Percentiles rank a stretch among this genome's conserved stretches.
Conservation (phyloP, 495 filamentous ascomycete species). For the Trichocladium uniseriatum region DNA sequence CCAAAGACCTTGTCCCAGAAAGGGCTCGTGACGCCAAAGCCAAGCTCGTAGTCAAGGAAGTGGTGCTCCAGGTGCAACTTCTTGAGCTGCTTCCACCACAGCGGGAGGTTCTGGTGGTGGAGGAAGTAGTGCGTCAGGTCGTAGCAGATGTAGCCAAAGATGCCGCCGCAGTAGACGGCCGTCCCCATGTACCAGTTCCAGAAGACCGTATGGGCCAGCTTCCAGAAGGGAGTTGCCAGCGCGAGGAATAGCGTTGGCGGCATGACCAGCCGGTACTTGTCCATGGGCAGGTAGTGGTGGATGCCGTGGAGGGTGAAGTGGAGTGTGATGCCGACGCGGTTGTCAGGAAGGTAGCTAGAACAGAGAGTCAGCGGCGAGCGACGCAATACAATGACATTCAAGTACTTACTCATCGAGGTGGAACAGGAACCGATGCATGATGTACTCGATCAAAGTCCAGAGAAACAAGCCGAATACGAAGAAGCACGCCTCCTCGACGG, state of each 20-base stretch:
- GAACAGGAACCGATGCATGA: constrained; percentile 85
- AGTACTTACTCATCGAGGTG: constrained; percentile 81
- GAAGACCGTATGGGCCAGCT: constrained; percentile 72
- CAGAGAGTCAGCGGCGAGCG: constrained; percentile 10
- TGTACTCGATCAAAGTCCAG: constrained; percentile 90
- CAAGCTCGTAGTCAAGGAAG: constrained; percentile 91
- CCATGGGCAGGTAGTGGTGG: constrained; percentile 98
- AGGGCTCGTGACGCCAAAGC: constrained; percentile 96
- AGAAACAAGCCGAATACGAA: constrained; percentile 58
- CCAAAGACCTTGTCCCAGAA: constrained; percentile 95
- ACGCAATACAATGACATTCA: too few species aligned
- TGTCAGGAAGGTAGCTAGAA: constrained; percentile 79
- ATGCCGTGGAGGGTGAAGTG: constrained; percentile 97
- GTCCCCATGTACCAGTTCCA: constrained; percentile 77
- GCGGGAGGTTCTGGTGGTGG: constrained; percentile 88
- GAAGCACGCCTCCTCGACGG: constrained; percentile 39
- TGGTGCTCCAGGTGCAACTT: constrained; percentile 96
- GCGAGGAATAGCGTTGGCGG: constrained; percentile 80
- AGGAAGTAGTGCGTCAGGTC: constrained; percentile 98
- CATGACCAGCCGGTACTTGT: constrained; percentile 94
- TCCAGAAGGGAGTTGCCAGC: constrained; percentile 87
- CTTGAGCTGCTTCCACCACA: constrained; percentile 82
- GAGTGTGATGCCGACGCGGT: constrained; percentile 73
- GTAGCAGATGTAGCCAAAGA: constrained; percentile 94
- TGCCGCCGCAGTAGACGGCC: constrained; percentile 74